A percentile compares a stretch with the other conserved stretches of the same genome.
Evolutionary conservation across 306 rosid species (phyloP).

Genomic region (Sicyos edulis): DNA sequence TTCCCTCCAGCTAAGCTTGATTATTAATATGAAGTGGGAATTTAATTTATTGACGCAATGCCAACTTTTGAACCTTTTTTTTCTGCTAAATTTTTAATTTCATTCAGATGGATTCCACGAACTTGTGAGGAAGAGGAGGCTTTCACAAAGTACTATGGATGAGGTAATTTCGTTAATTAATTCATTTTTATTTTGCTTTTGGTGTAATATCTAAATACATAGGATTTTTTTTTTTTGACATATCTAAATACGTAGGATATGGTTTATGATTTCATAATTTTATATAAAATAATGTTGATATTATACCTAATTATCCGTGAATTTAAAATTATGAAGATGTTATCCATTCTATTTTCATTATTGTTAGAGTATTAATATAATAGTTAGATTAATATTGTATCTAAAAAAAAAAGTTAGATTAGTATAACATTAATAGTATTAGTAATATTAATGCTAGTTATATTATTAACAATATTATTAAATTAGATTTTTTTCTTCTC

Average conservation of each 20-base stretch:
- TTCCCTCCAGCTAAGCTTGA: neutral
- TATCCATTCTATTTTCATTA: neutral
- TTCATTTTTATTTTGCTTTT: neutral
- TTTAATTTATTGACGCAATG: neutral
- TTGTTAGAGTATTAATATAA: too few species aligned
- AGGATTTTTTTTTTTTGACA: too few species aligned
- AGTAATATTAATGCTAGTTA: too few species aligned
- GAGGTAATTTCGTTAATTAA: too few species aligned
- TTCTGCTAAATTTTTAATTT: too few species aligned
- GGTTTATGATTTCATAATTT: neutral
- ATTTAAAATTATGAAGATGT: neutral
- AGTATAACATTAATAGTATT: too few species aligned
- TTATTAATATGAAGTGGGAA: neutral
- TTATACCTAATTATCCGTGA: neutral
- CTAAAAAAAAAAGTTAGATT: too few species aligned
- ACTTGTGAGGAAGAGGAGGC: conserved; percentile 5
- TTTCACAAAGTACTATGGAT: conserved; percentile 3
- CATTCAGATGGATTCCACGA: neutral
- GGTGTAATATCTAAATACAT: neutral
- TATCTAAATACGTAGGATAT: too few species aligned
- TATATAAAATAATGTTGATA: too few species aligned
- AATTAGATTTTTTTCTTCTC: too few species aligned
- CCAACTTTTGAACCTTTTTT: neutral
- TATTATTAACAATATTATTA: too few species aligned
- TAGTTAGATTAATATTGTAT: too few species aligned